phyloP scores from a whole-genome alignment of 345 rosid genomes.

The Eucalyptus victrix region DNA sequence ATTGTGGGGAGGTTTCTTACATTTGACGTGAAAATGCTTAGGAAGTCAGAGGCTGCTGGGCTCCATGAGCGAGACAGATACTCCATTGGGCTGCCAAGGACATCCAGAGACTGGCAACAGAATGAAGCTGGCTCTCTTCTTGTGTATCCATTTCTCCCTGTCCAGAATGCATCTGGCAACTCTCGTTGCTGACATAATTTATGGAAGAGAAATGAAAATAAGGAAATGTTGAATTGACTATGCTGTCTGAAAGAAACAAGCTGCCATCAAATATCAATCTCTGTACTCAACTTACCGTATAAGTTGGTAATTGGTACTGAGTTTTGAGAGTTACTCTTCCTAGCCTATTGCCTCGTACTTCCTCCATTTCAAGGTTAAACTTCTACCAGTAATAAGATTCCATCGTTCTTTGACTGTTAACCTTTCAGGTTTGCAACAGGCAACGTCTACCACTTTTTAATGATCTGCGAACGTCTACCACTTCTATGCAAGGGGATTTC shows the following conservation, averaged over 20 bases:
- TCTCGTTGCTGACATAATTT: not conserved
- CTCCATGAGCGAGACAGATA: conserved; percentile 10
- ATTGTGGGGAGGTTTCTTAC: not conserved
- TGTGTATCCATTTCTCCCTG: not conserved
- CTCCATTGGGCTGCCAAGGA: conserved; percentile 4
- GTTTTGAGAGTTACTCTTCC: not conserved
- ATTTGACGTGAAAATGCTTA: not conserved
- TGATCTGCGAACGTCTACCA: not conserved
- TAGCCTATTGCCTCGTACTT: not conserved
- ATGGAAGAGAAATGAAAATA: not conserved
- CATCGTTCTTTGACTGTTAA: not conserved
- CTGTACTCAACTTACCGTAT: not conserved
- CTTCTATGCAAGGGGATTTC: not conserved
- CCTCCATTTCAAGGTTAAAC: not conserved
- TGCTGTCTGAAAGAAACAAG: not conserved
- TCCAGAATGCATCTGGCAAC: not conserved
- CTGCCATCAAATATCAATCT: not conserved
- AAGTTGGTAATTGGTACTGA: not conserved
- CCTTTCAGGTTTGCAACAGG: not conserved
- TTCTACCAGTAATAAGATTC: not conserved
- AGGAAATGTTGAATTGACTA: not conserved
- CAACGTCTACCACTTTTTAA: not conserved
- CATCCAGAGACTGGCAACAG: not conserved
- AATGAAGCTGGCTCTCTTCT: not conserved
- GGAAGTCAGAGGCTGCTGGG: conserved; percentile 5